A percentile compares a stretch with the other conserved stretches of the same genome.
Evolutionary conservation across 2,329 filamentous ascomycete genomes (phyloP).

Genomic region (Coniella vitis): DNA sequence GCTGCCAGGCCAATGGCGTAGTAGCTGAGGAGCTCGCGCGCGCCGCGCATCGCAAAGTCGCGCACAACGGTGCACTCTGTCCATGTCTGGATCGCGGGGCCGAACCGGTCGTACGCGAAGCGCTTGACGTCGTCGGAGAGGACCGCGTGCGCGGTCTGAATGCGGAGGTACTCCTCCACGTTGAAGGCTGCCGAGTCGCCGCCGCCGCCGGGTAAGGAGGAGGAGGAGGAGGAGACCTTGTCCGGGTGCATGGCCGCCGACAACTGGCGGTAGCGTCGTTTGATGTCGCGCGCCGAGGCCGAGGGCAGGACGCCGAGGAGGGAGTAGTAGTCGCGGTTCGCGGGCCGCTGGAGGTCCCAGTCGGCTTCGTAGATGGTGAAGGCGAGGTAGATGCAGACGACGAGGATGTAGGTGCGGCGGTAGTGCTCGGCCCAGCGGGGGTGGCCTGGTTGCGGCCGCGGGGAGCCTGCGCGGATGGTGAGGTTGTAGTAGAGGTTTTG

Average conservation of each 20-base stretch:
- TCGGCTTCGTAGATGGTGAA: slow-evolving; percentile 94
- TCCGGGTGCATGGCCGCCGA: slow-evolving; percentile 73
- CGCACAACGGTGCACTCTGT: slow-evolving; percentile 58
- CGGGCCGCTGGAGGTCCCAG: slow-evolving; percentile 59
- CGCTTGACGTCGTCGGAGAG: slow-evolving; percentile 68
- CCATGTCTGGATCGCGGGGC: slow-evolving; percentile 63
- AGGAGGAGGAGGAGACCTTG: slow-evolving; percentile 41
- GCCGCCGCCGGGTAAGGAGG: too few species aligned
- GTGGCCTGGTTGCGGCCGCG: slow-evolving; percentile 65
- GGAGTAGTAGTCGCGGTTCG: slow-evolving; percentile 67
- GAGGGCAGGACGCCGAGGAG: slow-evolving; percentile 63
- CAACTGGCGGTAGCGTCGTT: slow-evolving; percentile 76
- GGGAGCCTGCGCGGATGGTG: slow-evolving; percentile 82
- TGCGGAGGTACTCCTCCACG: slow-evolving; percentile 62
- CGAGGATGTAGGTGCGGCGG: slow-evolving; percentile 73
- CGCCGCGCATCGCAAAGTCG: slow-evolving; percentile 66
- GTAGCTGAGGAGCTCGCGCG: slow-evolving; percentile 50
- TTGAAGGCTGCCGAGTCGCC: slow-evolving; percentile 28
- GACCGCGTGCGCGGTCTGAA: slow-evolving; percentile 78
- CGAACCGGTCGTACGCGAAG: slow-evolving; percentile 88
- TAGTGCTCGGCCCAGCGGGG: slow-evolving; percentile 66
- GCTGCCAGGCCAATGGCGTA: slow-evolving; percentile 51
- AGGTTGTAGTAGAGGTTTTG: slow-evolving; percentile 82
- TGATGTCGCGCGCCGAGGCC: slow-evolving; percentile 69
- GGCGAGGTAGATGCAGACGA: slow-evolving; percentile 75